phyloP scores from a whole-genome alignment of 2,329 filamentous ascomycete genomes.

The Biscogniauxia mediterranea region DNA sequence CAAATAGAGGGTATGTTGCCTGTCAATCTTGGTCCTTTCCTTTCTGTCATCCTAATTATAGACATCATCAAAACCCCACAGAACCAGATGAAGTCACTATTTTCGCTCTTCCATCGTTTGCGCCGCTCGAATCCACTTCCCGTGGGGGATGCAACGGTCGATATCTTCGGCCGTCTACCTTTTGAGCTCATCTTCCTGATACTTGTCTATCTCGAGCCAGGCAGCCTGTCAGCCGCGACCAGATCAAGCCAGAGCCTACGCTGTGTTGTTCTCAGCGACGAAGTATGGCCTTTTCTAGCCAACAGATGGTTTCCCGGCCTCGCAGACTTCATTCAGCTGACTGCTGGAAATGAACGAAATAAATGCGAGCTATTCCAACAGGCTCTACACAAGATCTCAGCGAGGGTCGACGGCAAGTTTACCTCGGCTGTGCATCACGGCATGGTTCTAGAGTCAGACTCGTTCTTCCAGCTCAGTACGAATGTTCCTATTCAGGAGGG shows the following conservation, averaged over 20 bases:
- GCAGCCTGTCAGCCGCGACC: constrained; percentile 24
- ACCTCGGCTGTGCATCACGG: constrained; percentile 27
- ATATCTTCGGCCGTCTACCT: constrained; percentile 29
- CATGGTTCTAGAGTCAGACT: constrained; percentile 25
- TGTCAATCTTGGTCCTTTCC: background rate
- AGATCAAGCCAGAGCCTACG: constrained; percentile 23
- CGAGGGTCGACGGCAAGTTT: constrained; percentile 26
- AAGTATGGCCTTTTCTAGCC: constrained; percentile 30
- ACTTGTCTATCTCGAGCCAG: constrained; percentile 24
- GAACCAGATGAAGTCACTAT: background rate
- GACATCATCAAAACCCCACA: background rate
- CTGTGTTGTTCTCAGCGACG: constrained; percentile 28
- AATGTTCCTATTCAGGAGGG: constrained; percentile 24
- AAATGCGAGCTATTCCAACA: constrained; percentile 24
- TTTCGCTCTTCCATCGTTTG: background rate
- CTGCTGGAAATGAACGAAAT: constrained; percentile 10
- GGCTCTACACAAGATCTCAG: constrained; percentile 20
- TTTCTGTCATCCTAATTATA: background rate
- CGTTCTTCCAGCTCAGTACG: constrained; percentile 27
- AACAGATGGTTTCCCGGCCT: constrained; percentile 30
- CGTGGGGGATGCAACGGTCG: background rate
- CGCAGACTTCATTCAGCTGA: constrained; percentile 21
- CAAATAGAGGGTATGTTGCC: no score
- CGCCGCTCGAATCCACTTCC: background rate
- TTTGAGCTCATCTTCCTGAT: constrained; percentile 31